Conservation (phyloP, 305 asterid genomes). For the Coffea humblotiana region DNA sequence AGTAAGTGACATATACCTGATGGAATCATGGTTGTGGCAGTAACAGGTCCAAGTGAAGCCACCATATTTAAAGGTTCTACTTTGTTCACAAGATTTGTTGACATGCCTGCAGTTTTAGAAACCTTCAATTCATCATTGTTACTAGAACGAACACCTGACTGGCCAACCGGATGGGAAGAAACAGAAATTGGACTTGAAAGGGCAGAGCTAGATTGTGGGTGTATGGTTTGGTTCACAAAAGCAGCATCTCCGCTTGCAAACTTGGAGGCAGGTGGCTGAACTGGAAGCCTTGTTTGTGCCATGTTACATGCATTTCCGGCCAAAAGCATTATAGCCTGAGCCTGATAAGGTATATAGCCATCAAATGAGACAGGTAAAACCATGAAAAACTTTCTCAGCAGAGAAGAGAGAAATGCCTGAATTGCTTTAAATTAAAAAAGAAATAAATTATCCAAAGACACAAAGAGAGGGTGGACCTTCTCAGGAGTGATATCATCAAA, state of each 20-base stretch:
- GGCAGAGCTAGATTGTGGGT: slow-evolving; percentile 36
- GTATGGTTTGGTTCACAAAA: slow-evolving; percentile 14
- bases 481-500: slow-evolving; percentile 74
- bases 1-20: slow-evolving; percentile 44
- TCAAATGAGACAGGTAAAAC: not conserved
- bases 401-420: not conserved
- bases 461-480: slow-evolving; percentile 43
- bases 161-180: slow-evolving; percentile 57
- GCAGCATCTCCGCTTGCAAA: slow-evolving; percentile 22
- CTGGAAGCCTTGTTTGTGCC: slow-evolving; percentile 42
- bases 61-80: slow-evolving; percentile 46
- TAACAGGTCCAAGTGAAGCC: slow-evolving; percentile 48
- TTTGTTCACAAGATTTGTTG: slow-evolving; percentile 34
- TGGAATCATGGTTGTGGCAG: slow-evolving; percentile 48
- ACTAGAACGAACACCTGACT: slow-evolving; percentile 30
- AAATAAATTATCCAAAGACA: not conserved
- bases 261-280: slow-evolving; percentile 42
- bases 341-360: slow-evolving; percentile 39
- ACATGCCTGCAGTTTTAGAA: slow-evolving; percentile 31
- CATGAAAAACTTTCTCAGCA: slow-evolving; percentile 2
- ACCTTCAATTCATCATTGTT: slow-evolving; percentile 41
- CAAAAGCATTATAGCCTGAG: slow-evolving; percentile 71
- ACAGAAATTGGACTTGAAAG: slow-evolving; percentile 66
- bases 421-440: not conserved
- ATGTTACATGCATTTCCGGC: slow-evolving; percentile 53